phyloP scores from a whole-genome alignment of 768 basidiomycete species.

The Mycena olivaceomarginata region DNA sequence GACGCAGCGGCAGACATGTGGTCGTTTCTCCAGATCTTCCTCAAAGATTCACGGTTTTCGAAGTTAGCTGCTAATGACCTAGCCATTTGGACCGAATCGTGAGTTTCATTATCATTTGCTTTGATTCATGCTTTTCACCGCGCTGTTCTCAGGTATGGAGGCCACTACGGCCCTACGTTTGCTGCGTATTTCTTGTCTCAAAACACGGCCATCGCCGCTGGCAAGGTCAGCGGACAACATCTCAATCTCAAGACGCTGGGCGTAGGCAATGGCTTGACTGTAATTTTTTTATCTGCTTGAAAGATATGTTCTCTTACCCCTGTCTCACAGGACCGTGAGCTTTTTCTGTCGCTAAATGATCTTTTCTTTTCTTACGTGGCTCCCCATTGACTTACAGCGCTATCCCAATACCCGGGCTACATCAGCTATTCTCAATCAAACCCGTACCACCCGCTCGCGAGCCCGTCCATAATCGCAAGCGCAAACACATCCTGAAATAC shows the following conservation, averaged over 20 bases:
- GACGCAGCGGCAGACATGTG: constrained; percentile 76
- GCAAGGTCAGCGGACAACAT: constrained; percentile 63
- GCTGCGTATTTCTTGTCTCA: constrained; percentile 78
- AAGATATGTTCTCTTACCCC: constrained; percentile 8
- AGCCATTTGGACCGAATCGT: constrained; percentile 82
- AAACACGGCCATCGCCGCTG: constrained; percentile 72
- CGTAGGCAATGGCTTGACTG: constrained; percentile 79
- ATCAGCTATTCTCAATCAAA: constrained; percentile 73
- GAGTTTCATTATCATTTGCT: constrained; percentile 40
- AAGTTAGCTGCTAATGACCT: constrained; percentile 66
- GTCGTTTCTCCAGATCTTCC: constrained; percentile 79
- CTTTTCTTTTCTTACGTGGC: constrained; percentile 59
- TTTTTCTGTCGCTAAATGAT: constrained; percentile 51
- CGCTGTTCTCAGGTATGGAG: constrained; percentile 71
- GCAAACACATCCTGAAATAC: constrained; percentile 67
- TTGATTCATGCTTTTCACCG: not conserved
- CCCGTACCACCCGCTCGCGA: constrained; percentile 74
- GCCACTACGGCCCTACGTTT: constrained; percentile 83
- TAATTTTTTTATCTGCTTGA: constrained; percentile 44
- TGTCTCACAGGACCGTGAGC: constrained; percentile 48
- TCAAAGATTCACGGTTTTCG: constrained; percentile 72
- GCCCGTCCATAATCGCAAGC: constrained; percentile 57
- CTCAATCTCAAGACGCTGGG: constrained; percentile 78
- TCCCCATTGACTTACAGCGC: constrained; percentile 9
- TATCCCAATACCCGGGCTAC: constrained; percentile 74